These are phyloP conservation scores for Botrytis tulipae DNA, from an alignment of 2,329 filamentous ascomycete species.

Conservation along the genomic window DNA sequence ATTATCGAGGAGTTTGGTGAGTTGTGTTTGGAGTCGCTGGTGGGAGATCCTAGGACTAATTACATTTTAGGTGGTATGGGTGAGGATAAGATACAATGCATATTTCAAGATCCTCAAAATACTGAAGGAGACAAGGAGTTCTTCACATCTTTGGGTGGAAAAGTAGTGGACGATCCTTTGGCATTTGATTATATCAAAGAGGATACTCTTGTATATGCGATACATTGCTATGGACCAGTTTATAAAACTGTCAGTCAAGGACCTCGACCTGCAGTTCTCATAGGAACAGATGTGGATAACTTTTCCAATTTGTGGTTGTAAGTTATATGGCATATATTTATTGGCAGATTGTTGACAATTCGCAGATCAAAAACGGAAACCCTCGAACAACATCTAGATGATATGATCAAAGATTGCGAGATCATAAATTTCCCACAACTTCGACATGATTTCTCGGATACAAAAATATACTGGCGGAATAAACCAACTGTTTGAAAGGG, in stretches of 20 bases:
- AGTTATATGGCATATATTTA: constrained; percentile 11
- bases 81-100: constrained; percentile 7
- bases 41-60: constrained; percentile 8
- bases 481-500: constrained; percentile 2
- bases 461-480: constrained; percentile 36
- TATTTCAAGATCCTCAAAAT: constrained; percentile 39
- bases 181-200: constrained; percentile 33
- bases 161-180: constrained; percentile 34
- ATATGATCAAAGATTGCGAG: constrained; percentile 34
- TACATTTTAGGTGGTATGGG: neutral
- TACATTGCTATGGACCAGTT: constrained; percentile 39
- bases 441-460: constrained; percentile 38
- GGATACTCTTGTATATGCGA: constrained; percentile 37
- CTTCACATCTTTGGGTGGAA: constrained; percentile 31
- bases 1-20: constrained; percentile 31
- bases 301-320: constrained; percentile 33
- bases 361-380: constrained; percentile 24
- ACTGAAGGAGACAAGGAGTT: constrained; percentile 37
- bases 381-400: constrained; percentile 25
- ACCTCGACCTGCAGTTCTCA: constrained; percentile 31
- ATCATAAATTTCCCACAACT: constrained; percentile 35
- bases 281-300: constrained; percentile 37
- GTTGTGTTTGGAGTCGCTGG: neutral
- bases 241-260: constrained; percentile 33
- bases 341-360: neutral